Evolutionary conservation across 1,284 basidiomycete species (phyloP), one percentile per base, ranked within the genome.

Genomic region (Microstroma glucosiphilum): DNA sequence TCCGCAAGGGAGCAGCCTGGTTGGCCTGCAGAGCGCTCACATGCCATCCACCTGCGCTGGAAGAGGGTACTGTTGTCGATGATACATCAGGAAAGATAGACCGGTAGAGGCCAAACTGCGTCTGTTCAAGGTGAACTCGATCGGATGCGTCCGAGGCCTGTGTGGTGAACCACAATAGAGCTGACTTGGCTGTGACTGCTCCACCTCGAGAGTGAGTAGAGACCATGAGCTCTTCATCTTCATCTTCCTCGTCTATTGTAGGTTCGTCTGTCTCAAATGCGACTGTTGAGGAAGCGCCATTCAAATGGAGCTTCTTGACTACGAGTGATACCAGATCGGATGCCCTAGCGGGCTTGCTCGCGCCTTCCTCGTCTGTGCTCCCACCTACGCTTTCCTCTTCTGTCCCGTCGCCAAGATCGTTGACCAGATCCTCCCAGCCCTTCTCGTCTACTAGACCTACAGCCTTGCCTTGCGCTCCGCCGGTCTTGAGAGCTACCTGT

Each of bases 51-150:
- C 19, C 42, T 6, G 25, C 26, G 19, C 48, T 43, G 4, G 15
- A n/a, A 15, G 51, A 54, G 21, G 19, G 21, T 19, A 54, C 7
- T 15, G 51, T 23, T 25, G n/a, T 19, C 21, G 51, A 54, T 9
- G 54, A 70, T 40, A 49, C 81, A 2, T 82, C 78, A 3, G 86
- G 86, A 71, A 90, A 89, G 15, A 92, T 69, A 13, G 88, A 84
- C 66, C 87, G 86, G 79, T 96, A 92, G 6, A 96, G 80, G 17
- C 93, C 94, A 37, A 96, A 85, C 80, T 98, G 94, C 0, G 90
- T 96, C 55, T 84, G 82, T 1, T 80, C 81, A 82, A 86, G 30
- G 56, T 70, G 21, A 19, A 26, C 57, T 37, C n/a, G 25, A 8
- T 12, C 9, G 19, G 64, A 58, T 1, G 66, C 59, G 8, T 59